Conservation (phyloP, 2,329 filamentous ascomycete genomes). For the Hirsutella minnesotensis region DNA sequence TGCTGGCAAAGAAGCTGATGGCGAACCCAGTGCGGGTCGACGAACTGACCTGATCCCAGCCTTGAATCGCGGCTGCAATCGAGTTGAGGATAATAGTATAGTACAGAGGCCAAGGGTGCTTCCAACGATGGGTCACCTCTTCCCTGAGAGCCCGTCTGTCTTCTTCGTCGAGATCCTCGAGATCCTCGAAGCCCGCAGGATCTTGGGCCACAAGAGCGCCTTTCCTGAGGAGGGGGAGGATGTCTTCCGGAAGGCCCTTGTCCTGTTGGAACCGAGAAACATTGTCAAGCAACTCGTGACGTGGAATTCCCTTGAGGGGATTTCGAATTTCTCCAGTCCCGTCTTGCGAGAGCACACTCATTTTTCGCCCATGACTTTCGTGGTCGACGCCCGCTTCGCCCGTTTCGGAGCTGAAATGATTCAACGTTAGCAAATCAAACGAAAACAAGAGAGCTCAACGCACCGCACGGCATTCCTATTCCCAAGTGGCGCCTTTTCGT, state of each 20-base stretch:
- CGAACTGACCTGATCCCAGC: constrained; percentile 25
- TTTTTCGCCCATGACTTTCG: background rate
- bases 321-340: constrained; percentile 27
- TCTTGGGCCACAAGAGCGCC: constrained; percentile 24
- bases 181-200: constrained; percentile 18
- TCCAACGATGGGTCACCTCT: constrained; percentile 48
- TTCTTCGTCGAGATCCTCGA: constrained; percentile 16
- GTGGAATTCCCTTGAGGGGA: constrained; percentile 36
- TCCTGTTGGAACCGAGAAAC: constrained; percentile 41
- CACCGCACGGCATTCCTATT: no score
- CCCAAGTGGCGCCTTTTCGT: no score
- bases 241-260: constrained; percentile 31
- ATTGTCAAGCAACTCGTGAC: constrained; percentile 37
- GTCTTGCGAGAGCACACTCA: constrained; percentile 8
- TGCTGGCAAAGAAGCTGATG: no score
- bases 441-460: no score
- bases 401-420: background rate
- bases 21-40: no score
- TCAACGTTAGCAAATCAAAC: no score
- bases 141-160: constrained; percentile 27
- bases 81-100: constrained; percentile 39
- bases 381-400: background rate
- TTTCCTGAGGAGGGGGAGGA: constrained; percentile 28
- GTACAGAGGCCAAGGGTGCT: constrained; percentile 36
- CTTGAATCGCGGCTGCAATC: constrained; percentile 41